Percentiles rank a stretch among this genome's conserved stretches.
These are phyloP conservation scores for Apiotrichum brassicae DNA, from an alignment of 1,284 basidiomycete genomes.

Conservation along the genomic window DNA sequence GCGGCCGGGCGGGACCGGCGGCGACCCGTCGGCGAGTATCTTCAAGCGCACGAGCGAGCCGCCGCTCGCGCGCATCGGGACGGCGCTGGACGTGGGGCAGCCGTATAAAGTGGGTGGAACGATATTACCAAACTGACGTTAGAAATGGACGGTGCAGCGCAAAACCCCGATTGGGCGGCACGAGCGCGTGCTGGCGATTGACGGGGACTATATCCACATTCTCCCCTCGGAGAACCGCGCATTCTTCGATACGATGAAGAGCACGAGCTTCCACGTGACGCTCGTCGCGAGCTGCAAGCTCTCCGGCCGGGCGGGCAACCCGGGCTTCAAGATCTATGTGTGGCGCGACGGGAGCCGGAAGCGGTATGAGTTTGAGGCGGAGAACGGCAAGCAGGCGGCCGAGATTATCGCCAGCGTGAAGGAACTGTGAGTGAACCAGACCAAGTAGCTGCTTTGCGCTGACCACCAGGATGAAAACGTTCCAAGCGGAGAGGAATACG, in stretches of 20 bases:
- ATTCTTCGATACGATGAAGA: conserved; percentile 81
- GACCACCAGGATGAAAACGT: not conserved
- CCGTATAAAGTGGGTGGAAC: conserved; percentile 66
- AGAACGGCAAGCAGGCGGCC: conserved; percentile 65
- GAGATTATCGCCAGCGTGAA: conserved; percentile 41
- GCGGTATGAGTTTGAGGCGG: conserved; percentile 96
- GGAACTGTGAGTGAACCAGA: conserved; percentile 27
- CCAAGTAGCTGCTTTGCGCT: not conserved
- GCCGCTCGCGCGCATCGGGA: conserved; percentile 52
- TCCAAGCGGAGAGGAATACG: conserved; percentile 1
- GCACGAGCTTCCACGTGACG: conserved; percentile 86
- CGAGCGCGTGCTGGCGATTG: conserved; percentile 85
- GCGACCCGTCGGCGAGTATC: conserved; percentile 91
- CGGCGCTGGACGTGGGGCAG: conserved; percentile 51
- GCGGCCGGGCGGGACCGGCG: conserved; percentile 50
- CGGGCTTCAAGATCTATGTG: conserved; percentile 75
- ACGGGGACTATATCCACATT: conserved; percentile 91
- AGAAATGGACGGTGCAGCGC: conserved; percentile 91
- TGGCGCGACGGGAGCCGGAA: conserved; percentile 65
- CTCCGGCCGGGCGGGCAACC: conserved; percentile 61
- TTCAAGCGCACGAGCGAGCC: conserved; percentile 75
- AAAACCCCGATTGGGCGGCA: conserved; percentile 89
- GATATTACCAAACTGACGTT: conserved; percentile 4
- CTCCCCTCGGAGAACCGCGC: conserved; percentile 78
- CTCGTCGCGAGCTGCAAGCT: conserved; percentile 77